Base-by-base conservation (phyloP, 331 rosid genomes). In the Malus hybrid region DNA sequence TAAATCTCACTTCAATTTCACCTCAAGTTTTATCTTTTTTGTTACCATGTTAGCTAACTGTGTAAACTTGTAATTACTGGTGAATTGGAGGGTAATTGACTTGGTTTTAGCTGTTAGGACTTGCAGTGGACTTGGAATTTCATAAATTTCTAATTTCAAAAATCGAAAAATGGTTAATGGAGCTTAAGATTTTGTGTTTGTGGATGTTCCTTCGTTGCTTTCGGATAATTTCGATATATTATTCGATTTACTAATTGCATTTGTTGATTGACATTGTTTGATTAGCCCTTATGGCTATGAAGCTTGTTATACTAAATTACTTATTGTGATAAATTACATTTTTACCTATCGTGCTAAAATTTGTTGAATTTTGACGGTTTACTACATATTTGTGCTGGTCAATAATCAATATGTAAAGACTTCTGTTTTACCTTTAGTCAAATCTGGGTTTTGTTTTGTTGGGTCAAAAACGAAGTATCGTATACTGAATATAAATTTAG, bases 1-100 rank as follows among this genome's bases (percentile, higher is more conserved):
- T 73, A 81, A 75, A 72, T 52, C 29, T 15, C 56, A 60, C 72
- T 69, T 62, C 69, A 61, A 33, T 61, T 73, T 57, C 65, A 52
- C 71, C 39, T 73, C 53, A 18, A n/a, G 34, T 57, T 50, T 66
- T 60, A 3, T 20, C 3, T 15, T 58, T 5, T 52, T 52, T 22
- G 0, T 42, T 22, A 9, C 28, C 6, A 28, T 48, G 18, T 10
- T 16, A 57, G 53, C 36, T 18, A 52, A 15, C 44, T 55, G 39
- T 48, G 16, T 36, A 7, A 2, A 5, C 63, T 78, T 81, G 28
- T 63, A 50, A 58, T 11, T 13, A 19, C 30, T 60, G 48, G 61
- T 26, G 13, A 50, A 44, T 77, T 71, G 39, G 32, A 24, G 76
- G 60, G 12, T 10, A 46, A 66, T 29, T 79, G 63, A 46, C 34